Percentiles rank a stretch among this genome's conserved stretches.
These are phyloP conservation scores for Pichia sp. DNA, from an alignment of 1,139 yeast species.

Conservation along the genomic window DNA sequence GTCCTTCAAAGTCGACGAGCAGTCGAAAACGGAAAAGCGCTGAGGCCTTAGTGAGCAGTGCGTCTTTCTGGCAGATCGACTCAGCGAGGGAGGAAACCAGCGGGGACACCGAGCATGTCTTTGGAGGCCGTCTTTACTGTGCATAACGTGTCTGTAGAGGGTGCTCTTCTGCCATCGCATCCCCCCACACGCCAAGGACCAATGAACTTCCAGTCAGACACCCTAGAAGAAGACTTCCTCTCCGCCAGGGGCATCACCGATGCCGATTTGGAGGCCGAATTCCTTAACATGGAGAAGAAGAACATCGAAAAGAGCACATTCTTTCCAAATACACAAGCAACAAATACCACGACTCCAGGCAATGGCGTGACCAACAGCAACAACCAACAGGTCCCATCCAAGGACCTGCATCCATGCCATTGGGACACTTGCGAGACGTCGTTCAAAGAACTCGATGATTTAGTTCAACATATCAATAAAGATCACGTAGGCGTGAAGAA, in stretches of 20 bases:
- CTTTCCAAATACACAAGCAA: too few relatives aligned
- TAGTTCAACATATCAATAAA: conserved; percentile 38
- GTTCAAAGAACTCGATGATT: conserved; percentile 33
- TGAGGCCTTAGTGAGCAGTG: conserved; percentile 4
- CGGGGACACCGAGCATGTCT: background rate
- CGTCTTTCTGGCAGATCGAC: conserved; percentile 2
- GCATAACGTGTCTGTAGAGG: too few relatives aligned
- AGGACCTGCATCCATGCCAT: conserved; percentile 28
- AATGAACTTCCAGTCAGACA: conserved; percentile 9
- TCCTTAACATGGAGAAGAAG: conserved; percentile 12
- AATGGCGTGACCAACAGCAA: too few relatives aligned
- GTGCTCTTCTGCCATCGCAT: too few relatives aligned
- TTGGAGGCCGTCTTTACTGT: too few relatives aligned
- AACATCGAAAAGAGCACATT: background rate
- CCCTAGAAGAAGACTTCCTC: conserved; percentile 1
- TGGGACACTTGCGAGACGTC: conserved; percentile 37
- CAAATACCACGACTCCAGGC: too few relatives aligned
- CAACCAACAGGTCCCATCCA: background rate
- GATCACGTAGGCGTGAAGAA: conserved; percentile 34
- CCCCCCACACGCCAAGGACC: too few relatives aligned
- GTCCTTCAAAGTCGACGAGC: too few relatives aligned
- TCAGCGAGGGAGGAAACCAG: background rate
- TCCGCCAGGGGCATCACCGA: conserved; percentile 12
- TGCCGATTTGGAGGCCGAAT: conserved; percentile 16
- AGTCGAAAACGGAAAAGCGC: background rate